Evolutionary conservation across 202 grass and related monocot genomes (phyloP).

Genomic region (Cymbopogon flexuosus): DNA sequence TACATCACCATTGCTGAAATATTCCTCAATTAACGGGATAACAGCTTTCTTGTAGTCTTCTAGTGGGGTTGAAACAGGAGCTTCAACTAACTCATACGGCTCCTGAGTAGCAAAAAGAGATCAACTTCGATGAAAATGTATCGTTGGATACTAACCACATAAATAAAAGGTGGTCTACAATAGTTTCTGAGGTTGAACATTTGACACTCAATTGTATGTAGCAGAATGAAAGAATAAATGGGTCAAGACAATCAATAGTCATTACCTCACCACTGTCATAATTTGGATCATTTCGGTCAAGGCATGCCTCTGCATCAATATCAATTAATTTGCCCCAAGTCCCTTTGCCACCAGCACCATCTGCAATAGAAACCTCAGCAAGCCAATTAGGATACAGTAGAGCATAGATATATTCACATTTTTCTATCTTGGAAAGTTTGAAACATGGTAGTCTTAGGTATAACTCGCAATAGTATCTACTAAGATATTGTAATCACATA

Average conservation of each 20-base stretch:
- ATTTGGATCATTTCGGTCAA: slow-evolving; percentile 97
- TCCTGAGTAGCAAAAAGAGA: slow-evolving; percentile 51
- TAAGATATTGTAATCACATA: neutral
- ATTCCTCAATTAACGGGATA: slow-evolving; percentile 70
- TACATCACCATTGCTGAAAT: slow-evolving; percentile 86
- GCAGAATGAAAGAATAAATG: slow-evolving; percentile 9
- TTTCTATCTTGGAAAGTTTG: neutral
- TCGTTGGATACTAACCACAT: slow-evolving; percentile 2
- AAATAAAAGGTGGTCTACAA: slow-evolving; percentile 3
- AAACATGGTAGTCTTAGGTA: slow-evolving; percentile 1
- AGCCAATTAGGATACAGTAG: neutral
- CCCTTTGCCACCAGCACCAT: slow-evolving; percentile 95
- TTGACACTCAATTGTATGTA: neutral
- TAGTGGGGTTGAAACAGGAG: slow-evolving; percentile 63
- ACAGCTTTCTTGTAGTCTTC: slow-evolving; percentile 87
- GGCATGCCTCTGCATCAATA: slow-evolving; percentile 51
- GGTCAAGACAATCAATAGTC: slow-evolving; percentile 18
- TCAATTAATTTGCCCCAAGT: slow-evolving; percentile 95
- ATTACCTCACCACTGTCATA: slow-evolving; percentile 96
- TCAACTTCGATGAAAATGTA: slow-evolving; percentile 10
- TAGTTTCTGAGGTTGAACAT: slow-evolving; percentile 2
- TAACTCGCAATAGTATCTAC: neutral
- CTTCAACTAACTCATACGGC: slow-evolving; percentile 78
- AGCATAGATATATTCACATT: neutral
- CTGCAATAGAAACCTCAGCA: slow-evolving; percentile 42